Base-by-base conservation (phyloP, 2,329 filamentous ascomycete genomes). In the Penicillium sumatraense region DNA sequence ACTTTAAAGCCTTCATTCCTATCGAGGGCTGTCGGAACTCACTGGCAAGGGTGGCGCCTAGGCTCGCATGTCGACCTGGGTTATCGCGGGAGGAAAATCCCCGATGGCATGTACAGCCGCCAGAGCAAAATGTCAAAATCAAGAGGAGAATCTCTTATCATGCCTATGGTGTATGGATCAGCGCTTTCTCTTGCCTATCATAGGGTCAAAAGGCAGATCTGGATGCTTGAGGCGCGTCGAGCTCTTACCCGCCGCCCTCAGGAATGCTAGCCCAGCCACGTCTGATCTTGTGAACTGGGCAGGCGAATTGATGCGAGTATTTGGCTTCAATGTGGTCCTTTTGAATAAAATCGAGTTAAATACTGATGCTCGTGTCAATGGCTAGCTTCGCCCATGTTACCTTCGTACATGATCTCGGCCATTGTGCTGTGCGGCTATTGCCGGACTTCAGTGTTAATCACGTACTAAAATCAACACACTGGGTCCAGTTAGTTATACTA, bases 1-100 rank as follows among this genome's bases (percentile, higher is more conserved):
- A 14, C 42, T 1, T 29, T 23, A 27, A 59, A 58, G 23, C 50
- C 53, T 27, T 53, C 63, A 65, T 65, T 65, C 62, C 54, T 35
- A 27, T 9, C 14, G 53, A 61, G 53, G 63, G 63, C 61, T 64
- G 56, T 38, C 42, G 27, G 42, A 46, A 31, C 24, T 46, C 42
- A 21, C n/a, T 46, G 26, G 42, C 26, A 46, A 46, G 42, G 42
- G 42, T 27, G 42, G 27, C 27, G 33, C n/a, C 42, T 18, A 31
- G 27, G 5, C n/a, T 10, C 27, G 35, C 40, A 18, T 48, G 18
- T 49, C 44, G 31, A 40, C 10, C 31, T 20, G n/a, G 11, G 33
- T 35, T 44, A 10, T 36, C 49, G 48, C 42, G 20, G 49, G 49
- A 11, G 27, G 3, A 14, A 29, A 46, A 31, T 46, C 42, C 27